Base-by-base conservation (phyloP, 441 rosid species). In the Gossypium schwendimanii region DNA sequence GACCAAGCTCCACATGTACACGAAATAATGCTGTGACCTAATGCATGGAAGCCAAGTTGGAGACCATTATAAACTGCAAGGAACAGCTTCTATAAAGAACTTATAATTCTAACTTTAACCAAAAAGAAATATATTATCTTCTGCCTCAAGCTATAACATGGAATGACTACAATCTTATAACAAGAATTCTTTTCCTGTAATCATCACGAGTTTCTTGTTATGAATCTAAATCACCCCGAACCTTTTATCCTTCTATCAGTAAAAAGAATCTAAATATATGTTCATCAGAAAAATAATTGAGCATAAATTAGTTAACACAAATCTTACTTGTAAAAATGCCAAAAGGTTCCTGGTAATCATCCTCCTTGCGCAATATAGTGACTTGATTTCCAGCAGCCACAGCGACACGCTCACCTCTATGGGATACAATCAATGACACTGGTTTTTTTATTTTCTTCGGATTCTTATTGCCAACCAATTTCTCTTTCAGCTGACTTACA, bases 1-100 rank as follows among this genome's bases (percentile, higher is more conserved):
- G 94, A 93, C 98, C 99, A 95, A 66, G 84, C 86, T 79, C 98
- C 97, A 77, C 78, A 84, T 63, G 81, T 81, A 84, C 86, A 93
- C 50, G 87, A 79, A 79, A 84, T 76, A 65, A 71, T 77, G 71
- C 80, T 74, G 72, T 80, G 67, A 73, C 89, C 99, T 95, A 84
- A 71, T 63, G 74, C 47, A 81, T 67, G 70, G 64, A 79, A 78
- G 70, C 82, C 20, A 82, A 74, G 59, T 80, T 63, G 75, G 50
- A 81, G 75, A 77, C 5, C 52, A 64, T 66, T 62, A 75, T 67
- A 73, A 39, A 58, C 18, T 15, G 53, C 52, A 73, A 62, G 59
- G 26, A 17, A 50, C 53, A 9, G 6, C 15, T 50, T 68, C 10
- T 10, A 4, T 31, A 39, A 68, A 57, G 47, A 52, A 52, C 12